Conservation (phyloP, 192 early-diverging fungal species). For the Borealophlyctis nickersoniae region DNA sequence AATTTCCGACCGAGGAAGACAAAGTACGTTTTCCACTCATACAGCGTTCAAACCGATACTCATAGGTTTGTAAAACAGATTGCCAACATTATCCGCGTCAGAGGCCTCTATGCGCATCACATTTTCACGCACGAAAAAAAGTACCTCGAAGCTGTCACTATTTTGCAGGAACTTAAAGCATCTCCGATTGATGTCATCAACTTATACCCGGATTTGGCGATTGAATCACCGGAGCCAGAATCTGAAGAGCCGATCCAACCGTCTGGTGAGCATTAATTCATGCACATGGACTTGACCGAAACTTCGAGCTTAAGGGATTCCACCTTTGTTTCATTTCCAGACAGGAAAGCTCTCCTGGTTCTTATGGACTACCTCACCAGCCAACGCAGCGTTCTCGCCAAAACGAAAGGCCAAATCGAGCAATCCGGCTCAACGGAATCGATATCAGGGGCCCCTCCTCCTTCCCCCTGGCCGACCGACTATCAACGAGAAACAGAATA, state of each 20-base stretch:
- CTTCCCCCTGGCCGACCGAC: too few relatives aligned
- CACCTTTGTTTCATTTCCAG: constrained; percentile 39
- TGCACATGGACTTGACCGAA: constrained; percentile 10
- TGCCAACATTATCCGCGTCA: constrained; percentile 51
- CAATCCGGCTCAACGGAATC: constrained; percentile 5
- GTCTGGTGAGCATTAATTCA: constrained; percentile 7
- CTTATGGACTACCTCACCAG: constrained; percentile 87
- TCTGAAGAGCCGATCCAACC: constrained; percentile 10
- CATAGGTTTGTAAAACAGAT: constrained; percentile 30
- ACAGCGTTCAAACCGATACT: too few relatives aligned
- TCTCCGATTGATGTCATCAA: constrained; percentile 58
- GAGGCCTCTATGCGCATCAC: constrained; percentile 53
- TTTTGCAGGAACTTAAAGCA: constrained; percentile 50
- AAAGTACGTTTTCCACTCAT: too few relatives aligned
- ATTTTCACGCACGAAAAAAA: constrained; percentile 46
- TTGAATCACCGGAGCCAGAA: constrained; percentile 10
- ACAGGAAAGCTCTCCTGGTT: constrained; percentile 56
- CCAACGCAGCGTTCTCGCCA: constrained; percentile 73
- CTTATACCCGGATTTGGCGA: constrained; percentile 51
- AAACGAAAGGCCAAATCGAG: constrained; percentile 26
- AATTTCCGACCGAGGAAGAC: constrained; percentile 48
- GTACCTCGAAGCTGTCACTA: constrained; percentile 47
- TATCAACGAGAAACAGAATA: too few relatives aligned
- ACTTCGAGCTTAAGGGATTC: not conserved
- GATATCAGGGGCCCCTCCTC: constrained; percentile 28